phyloP scores from a whole-genome alignment of 495 filamentous ascomycete species.

The Bombardia bombarda region DNA sequence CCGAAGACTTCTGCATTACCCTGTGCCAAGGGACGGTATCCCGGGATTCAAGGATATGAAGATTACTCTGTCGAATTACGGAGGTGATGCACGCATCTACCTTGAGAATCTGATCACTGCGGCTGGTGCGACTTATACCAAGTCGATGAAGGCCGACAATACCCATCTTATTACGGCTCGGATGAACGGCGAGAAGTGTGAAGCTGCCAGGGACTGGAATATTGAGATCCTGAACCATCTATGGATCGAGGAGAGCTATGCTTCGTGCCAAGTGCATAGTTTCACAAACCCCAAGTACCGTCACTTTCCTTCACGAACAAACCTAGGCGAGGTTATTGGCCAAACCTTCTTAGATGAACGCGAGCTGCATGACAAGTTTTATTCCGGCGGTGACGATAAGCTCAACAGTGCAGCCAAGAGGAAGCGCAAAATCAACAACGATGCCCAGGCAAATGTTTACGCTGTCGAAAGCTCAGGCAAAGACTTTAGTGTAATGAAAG shows the following conservation, averaged over 20 bases:
- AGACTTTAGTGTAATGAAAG: slow-evolving; percentile 20
- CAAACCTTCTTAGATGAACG: slow-evolving; percentile 54
- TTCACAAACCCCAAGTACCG: slow-evolving; percentile 64
- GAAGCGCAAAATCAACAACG: slow-evolving; percentile 33
- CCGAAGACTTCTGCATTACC: slow-evolving; percentile 80
- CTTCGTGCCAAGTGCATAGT: slow-evolving; percentile 65
- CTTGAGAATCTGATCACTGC: slow-evolving; percentile 85
- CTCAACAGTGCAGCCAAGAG: slow-evolving; percentile 23
- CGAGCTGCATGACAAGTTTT: slow-evolving; percentile 27
- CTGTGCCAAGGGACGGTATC: slow-evolving; percentile 63
- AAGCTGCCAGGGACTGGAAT: slow-evolving; percentile 85
- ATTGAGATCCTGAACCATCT: slow-evolving; percentile 87
- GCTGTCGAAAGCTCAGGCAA: slow-evolving; percentile 18
- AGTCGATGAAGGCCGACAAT: neutral
- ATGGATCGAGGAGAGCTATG: slow-evolving; percentile 97
- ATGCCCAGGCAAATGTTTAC: slow-evolving; percentile 30
- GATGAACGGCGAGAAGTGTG: slow-evolving; percentile 74
- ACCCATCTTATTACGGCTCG: neutral
- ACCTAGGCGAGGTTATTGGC: slow-evolving; percentile 86
- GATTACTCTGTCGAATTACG: slow-evolving; percentile 92
- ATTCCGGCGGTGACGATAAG: slow-evolving; percentile 29
- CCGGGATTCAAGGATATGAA: slow-evolving; percentile 66
- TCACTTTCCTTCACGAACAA: slow-evolving; percentile 78
- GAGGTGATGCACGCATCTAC: slow-evolving; percentile 87
- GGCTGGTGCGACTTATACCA: slow-evolving; percentile 73